phyloP scores from a whole-genome alignment of 169 alveolate genomes.

The Eimeria tenella region DNA sequence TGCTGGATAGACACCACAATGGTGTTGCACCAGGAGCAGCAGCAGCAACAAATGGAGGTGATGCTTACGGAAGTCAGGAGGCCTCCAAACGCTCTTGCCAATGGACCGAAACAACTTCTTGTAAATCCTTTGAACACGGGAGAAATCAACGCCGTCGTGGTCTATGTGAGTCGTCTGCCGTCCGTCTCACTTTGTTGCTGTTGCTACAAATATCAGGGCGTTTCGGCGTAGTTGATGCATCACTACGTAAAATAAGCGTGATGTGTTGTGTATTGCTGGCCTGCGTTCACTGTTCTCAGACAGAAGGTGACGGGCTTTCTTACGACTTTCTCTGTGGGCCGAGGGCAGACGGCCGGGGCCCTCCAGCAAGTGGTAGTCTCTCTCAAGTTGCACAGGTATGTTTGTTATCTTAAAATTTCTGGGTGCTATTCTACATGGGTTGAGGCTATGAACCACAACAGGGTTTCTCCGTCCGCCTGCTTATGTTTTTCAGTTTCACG shows the following conservation, averaged over 20 bases:
- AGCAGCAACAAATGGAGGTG: conserved; percentile 59
- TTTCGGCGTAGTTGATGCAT: no score
- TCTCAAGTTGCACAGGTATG: conserved; percentile 59
- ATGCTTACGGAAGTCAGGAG: conserved; percentile 71
- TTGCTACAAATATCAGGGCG: no score
- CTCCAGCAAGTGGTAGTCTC: conserved; percentile 52
- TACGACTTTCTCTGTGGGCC: conserved; percentile 74
- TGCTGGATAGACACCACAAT: conserved; percentile 68
- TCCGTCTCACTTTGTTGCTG: background rate
- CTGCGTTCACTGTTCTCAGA: background rate
- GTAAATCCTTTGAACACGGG: conserved; percentile 75
- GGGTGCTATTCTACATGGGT: no score
- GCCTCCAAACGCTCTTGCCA: conserved; percentile 79
- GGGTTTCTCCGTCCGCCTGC: no score
- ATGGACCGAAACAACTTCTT: conserved; percentile 72
- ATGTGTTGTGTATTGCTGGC: no score
- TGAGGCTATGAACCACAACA: no score
- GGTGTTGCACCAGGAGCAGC: conserved; percentile 30
- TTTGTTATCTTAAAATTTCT: background rate
- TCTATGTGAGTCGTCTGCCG: conserved; percentile 60
- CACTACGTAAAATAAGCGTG: no score
- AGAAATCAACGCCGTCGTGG: conserved; percentile 79
- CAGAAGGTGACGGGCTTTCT: conserved; percentile 74
- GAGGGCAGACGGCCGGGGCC: conserved; percentile 31
- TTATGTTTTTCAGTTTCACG: no score